Percentiles rank a stretch among this genome's conserved stretches.
phyloP scores from a whole-genome alignment of 306 rosid species.

The Rosa rugosa region DNA sequence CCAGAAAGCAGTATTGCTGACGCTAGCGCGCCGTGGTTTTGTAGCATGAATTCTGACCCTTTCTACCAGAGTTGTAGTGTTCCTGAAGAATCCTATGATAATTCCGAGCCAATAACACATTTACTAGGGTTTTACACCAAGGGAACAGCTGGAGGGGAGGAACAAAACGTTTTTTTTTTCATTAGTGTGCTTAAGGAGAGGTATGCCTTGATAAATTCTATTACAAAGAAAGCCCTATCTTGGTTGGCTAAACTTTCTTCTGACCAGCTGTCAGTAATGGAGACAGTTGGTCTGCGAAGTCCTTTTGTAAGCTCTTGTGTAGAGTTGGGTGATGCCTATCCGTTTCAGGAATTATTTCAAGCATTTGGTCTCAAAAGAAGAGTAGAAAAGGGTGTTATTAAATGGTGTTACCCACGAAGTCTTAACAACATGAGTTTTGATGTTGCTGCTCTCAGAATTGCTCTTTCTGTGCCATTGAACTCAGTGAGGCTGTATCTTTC shows the following conservation, averaged over 20 bases:
- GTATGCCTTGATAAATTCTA: slow-evolving; percentile 52
- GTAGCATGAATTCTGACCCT: slow-evolving; percentile 86
- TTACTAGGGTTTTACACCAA: slow-evolving; percentile 77
- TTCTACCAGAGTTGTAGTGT: slow-evolving; percentile 65
- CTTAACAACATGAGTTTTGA: slow-evolving; percentile 82
- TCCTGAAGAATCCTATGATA: slow-evolving; percentile 66
- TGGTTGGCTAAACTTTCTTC: slow-evolving; percentile 74
- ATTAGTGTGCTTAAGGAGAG: slow-evolving; percentile 80
- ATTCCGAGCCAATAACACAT: slow-evolving; percentile 49
- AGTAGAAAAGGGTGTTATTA: slow-evolving; percentile 61
- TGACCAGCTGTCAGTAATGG: slow-evolving; percentile 69
- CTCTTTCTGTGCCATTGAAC: slow-evolving; percentile 75
- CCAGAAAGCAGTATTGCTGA: slow-evolving; percentile 51
- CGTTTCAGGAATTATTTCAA: slow-evolving; percentile 60
- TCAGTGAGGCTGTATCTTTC: slow-evolving; percentile 78
- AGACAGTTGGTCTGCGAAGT: slow-evolving; percentile 70
- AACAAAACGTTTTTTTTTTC: slow-evolving; percentile 74
- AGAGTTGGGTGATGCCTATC: slow-evolving; percentile 37
- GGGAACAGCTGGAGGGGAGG: slow-evolving; percentile 69
- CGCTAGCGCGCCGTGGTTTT: slow-evolving; percentile 78
- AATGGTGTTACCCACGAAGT: slow-evolving; percentile 78
- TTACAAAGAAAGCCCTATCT: slow-evolving; percentile 67
- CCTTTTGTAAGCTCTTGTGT: slow-evolving; percentile 50
- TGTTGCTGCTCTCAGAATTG: slow-evolving; percentile 74
- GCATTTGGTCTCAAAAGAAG: slow-evolving; percentile 82